phyloP scores from a whole-genome alignment of 805 yeast genomes.

The Ogataea siamensis region DNA sequence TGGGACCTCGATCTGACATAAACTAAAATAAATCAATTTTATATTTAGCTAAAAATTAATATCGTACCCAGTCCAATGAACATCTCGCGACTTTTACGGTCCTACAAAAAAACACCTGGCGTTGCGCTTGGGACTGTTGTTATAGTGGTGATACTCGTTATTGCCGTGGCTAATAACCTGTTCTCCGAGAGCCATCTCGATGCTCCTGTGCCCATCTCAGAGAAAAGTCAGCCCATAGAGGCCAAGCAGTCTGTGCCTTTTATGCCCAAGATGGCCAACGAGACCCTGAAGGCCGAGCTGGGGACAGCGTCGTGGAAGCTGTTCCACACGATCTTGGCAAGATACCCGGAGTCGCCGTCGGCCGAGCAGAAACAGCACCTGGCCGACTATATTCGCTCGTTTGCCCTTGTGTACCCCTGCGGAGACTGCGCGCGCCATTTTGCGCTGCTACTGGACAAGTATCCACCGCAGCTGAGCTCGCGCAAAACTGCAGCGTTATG shows the following conservation, averaged over 20 bases:
- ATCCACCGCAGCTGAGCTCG: conserved; percentile 81
- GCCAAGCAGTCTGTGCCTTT: conserved; percentile 37
- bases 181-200: conserved; percentile 20
- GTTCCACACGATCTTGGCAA: conserved; percentile 86
- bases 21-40: not conserved
- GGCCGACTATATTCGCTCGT: conserved; percentile 60
- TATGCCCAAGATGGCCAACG: conserved; percentile 95
- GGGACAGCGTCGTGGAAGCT: conserved; percentile 93
- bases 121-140: conserved; percentile 20
- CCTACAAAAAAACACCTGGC: conserved; percentile 18
- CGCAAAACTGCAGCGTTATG: conserved; percentile 84
- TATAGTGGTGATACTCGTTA: conserved; percentile 18
- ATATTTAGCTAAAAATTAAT: not conserved
- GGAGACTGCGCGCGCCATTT: conserved; percentile 97
- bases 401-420: conserved; percentile 94
- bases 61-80: conserved; percentile 6
- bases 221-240: conserved; percentile 1
- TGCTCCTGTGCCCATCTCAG: conserved; percentile 23
- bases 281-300: conserved; percentile 61
- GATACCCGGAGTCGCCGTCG: conserved; percentile 85
- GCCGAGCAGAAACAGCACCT: conserved; percentile 61
- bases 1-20: conserved; percentile 9
- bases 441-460: conserved; percentile 59
- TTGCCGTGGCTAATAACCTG: conserved; percentile 21
- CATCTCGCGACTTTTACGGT: conserved; percentile 9